phyloP scores from a whole-genome alignment of 768 basidiomycete species.

The Suillus decipiens region DNA sequence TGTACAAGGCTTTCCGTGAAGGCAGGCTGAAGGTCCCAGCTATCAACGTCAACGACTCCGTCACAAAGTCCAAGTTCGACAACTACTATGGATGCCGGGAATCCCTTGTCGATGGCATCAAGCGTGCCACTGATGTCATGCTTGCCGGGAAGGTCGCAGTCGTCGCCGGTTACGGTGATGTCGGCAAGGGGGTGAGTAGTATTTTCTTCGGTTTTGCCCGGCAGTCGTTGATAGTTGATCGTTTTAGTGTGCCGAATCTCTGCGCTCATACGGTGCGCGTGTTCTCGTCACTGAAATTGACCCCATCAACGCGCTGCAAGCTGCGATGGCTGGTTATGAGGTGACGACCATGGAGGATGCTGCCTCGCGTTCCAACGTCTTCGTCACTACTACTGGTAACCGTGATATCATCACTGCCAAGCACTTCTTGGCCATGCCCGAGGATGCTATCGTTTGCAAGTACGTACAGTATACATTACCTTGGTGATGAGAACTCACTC shows the following conservation, averaged over 20 bases:
- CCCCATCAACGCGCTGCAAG: conserved; percentile 99
- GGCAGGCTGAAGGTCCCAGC: conserved; percentile 96
- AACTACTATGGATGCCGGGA: conserved; percentile 99
- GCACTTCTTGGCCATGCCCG: conserved; percentile 94
- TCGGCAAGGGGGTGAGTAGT: conserved; percentile 92
- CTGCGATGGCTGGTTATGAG: conserved; percentile 99
- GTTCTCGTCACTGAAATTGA: conserved; percentile 98
- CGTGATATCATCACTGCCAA: conserved; percentile 92
- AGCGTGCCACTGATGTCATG: conserved; percentile 99
- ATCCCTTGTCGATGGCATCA: conserved; percentile 99
- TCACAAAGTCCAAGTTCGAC: conserved; percentile 99
- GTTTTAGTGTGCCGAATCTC: conserved; percentile 91
- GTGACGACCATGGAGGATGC: conserved; percentile 99
- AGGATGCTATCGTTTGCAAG: conserved; percentile 99
- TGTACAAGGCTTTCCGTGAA: conserved; percentile 97
- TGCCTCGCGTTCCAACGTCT: conserved; percentile 84
- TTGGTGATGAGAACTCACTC: conserved; percentile 15
- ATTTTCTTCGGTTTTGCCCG: neutral
- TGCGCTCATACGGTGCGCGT: conserved; percentile 96
- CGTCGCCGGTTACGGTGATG: conserved; percentile 98
- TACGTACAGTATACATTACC: conserved; percentile 40
- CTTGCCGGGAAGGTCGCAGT: conserved; percentile 99
- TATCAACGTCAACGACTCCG: conserved; percentile 99
- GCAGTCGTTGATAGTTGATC: conserved; percentile 7
- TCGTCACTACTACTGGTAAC: conserved; percentile 99